These are phyloP conservation scores for Omphalea diandra DNA, from an alignment of 441 rosid species.

Conservation along the genomic window DNA sequence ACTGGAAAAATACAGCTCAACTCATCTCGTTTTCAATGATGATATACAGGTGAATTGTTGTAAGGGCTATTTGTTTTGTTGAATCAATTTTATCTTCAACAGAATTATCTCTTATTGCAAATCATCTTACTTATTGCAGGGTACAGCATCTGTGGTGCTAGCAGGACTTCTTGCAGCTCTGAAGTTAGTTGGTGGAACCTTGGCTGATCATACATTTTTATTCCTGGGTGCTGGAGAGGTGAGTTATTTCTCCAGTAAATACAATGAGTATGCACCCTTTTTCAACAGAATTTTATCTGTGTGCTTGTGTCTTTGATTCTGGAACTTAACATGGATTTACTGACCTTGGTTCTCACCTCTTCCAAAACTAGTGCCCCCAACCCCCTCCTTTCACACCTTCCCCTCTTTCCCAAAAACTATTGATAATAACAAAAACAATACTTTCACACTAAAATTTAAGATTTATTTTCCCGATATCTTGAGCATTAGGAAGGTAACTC, in stretches of 20 bases:
- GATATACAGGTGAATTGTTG: conserved; percentile 66
- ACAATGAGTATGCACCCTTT: too few species aligned
- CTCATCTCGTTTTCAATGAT: conserved; percentile 89
- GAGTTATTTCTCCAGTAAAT: conserved; percentile 12
- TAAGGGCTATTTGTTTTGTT: background rate
- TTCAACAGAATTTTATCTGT: too few species aligned
- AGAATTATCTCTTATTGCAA: conserved; percentile 11
- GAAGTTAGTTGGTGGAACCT: conserved; percentile 58
- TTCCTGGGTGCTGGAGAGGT: conserved; percentile 97
- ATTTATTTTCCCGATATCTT: background rate
- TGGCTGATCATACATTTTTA: conserved; percentile 73
- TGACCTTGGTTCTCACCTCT: too few species aligned
- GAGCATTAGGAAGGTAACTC: background rate
- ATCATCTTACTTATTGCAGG: conserved; percentile 45
- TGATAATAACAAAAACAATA: too few species aligned
- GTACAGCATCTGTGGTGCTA: conserved; percentile 85
- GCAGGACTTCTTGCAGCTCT: conserved; percentile 77
- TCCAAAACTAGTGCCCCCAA: too few species aligned
- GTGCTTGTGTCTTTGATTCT: too few species aligned
- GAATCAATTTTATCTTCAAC: background rate
- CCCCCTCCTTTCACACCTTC: too few species aligned
- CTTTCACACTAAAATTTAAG: background rate
- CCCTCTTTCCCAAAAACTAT: too few species aligned
- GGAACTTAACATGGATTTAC: too few species aligned
- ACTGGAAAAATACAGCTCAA: conserved; percentile 56